Percentiles rank a stretch among this genome's conserved stretches.
Conservation (phyloP, 1,139 yeast genomes). For the Wickerhamomyces sp. region DNA sequence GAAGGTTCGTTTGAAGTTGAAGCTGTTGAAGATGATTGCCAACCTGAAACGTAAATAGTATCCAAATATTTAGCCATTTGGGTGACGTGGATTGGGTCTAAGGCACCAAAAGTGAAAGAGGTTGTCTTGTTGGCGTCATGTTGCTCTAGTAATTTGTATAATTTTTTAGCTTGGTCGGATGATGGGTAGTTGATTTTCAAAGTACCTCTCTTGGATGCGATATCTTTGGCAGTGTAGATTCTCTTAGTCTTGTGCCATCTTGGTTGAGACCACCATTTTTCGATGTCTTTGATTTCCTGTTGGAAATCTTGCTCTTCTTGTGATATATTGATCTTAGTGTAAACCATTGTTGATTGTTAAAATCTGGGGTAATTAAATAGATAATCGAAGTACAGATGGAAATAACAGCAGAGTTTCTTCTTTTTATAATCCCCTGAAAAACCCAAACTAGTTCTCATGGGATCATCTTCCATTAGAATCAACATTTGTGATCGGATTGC, state of each 20-base stretch:
- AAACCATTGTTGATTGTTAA: slow-evolving; percentile 1
- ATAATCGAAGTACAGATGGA: neutral
- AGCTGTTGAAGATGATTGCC: slow-evolving; percentile 98
- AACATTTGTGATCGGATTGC: neutral
- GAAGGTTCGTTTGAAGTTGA: slow-evolving; percentile 97
- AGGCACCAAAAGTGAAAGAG: slow-evolving; percentile 91
- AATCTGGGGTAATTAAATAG: neutral
- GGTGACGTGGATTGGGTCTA: slow-evolving; percentile 93
- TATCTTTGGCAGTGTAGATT: slow-evolving; percentile 83
- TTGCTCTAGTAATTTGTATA: slow-evolving; percentile 61
- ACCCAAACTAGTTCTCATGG: neutral
- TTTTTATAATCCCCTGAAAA: slow-evolving; percentile 1
- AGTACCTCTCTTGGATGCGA: slow-evolving; percentile 85
- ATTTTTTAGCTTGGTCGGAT: slow-evolving; percentile 77
- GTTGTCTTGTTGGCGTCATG: slow-evolving; percentile 73
- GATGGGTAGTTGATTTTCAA: slow-evolving; percentile 69
- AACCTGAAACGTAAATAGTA: slow-evolving; percentile 90
- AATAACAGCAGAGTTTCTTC: neutral
- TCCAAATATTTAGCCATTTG: slow-evolving; percentile 97
- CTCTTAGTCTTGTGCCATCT: slow-evolving; percentile 90
- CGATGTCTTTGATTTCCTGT: slow-evolving; percentile 66
- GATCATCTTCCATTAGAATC: neutral
- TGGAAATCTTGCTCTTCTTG: slow-evolving; percentile 44
- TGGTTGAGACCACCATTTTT: slow-evolving; percentile 89
- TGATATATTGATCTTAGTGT: slow-evolving; percentile 6